These are phyloP conservation scores for Xylaria arbuscula DNA, from an alignment of 2,329 filamentous ascomycete genomes.

Conservation along the genomic window DNA sequence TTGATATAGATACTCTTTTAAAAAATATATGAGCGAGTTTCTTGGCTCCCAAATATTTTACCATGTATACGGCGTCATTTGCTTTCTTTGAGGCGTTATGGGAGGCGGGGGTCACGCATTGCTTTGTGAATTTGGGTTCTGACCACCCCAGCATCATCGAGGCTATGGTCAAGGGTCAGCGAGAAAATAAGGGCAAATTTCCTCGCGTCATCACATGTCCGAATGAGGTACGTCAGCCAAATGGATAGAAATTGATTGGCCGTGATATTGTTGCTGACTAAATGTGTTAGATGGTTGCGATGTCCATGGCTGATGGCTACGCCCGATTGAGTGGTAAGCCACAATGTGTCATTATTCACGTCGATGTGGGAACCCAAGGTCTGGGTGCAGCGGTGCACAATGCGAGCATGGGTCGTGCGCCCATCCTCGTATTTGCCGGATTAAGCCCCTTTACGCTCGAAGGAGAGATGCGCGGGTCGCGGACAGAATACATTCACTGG, in stretches of 20 bases:
- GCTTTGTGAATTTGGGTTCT: constrained; percentile 74
- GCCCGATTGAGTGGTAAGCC: constrained; percentile 77
- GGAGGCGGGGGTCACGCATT: constrained; percentile 53
- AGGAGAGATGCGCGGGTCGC: constrained; percentile 79
- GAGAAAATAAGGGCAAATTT: constrained; percentile 72
- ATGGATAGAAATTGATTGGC: background rate
- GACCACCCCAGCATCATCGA: constrained; percentile 83
- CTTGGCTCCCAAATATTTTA: constrained; percentile 25
- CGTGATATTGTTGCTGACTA: constrained; percentile 8
- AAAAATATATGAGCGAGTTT: background rate
- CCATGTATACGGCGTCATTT: constrained; percentile 72
- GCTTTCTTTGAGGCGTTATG: constrained; percentile 69
- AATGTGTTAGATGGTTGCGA: constrained; percentile 75
- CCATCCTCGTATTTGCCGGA: constrained; percentile 82
- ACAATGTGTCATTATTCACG: constrained; percentile 82
- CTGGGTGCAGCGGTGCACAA: constrained; percentile 84
- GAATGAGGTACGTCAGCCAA: constrained; percentile 69
- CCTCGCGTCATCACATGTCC: constrained; percentile 82
- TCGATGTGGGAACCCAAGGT: constrained; percentile 84
- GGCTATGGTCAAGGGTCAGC: constrained; percentile 81
- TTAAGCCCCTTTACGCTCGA: constrained; percentile 81
- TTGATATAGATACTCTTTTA: background rate
- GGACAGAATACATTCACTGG: constrained; percentile 89
- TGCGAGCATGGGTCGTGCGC: constrained; percentile 77
- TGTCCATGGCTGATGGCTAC: constrained; percentile 87